Evolutionary conservation across 495 filamentous ascomycete species (phyloP).

Genomic region (Aspergillus ostianus): DNA sequence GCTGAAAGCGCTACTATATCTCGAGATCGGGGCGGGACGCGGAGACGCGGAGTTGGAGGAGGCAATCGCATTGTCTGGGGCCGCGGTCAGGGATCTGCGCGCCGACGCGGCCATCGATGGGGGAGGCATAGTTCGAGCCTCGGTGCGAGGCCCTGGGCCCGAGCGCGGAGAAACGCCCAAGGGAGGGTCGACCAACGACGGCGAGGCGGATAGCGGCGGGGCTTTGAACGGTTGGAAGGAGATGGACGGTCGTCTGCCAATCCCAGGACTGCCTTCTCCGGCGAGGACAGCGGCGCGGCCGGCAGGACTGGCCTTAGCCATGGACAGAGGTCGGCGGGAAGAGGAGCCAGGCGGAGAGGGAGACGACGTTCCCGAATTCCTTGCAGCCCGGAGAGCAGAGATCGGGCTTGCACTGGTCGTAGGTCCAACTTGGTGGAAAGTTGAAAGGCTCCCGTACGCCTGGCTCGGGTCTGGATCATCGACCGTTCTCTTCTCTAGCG

Average conservation of each 20-base stretch:
- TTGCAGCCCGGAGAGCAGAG: constrained; percentile 72
- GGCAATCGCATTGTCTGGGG: constrained; percentile 56
- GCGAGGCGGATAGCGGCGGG: constrained; percentile 88
- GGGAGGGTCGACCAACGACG: constrained; percentile 55
- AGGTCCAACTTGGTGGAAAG: constrained; percentile 80
- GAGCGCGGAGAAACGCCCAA: constrained; percentile 61
- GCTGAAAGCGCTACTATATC: constrained; percentile 83
- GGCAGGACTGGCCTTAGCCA: constrained; percentile 54
- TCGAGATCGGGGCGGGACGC: constrained; percentile 65
- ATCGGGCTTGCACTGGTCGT: constrained; percentile 79
- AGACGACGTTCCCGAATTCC: constrained; percentile 49
- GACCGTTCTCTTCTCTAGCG: constrained; percentile 43
- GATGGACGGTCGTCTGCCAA: constrained; percentile 74
- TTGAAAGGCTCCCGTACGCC: constrained; percentile 90
- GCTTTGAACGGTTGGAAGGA: constrained; percentile 97
- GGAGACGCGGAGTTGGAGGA: constrained; percentile 70
- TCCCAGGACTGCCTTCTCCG: constrained; percentile 50
- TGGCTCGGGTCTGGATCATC: constrained; percentile 65
- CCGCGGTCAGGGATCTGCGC: constrained; percentile 41
- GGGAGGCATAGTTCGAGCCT: constrained; percentile 60
- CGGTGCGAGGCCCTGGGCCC: constrained; percentile 51
- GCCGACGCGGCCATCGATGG: constrained; percentile 48
- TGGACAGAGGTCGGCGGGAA: constrained; percentile 57
- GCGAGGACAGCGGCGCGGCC: constrained; percentile 61
- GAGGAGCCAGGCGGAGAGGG: constrained; percentile 55